Evolutionary conservation across 163 green algal genomes (phyloP), one percentile per base, ranked within the genome.

Genomic region (Chlorella variabilis): DNA sequence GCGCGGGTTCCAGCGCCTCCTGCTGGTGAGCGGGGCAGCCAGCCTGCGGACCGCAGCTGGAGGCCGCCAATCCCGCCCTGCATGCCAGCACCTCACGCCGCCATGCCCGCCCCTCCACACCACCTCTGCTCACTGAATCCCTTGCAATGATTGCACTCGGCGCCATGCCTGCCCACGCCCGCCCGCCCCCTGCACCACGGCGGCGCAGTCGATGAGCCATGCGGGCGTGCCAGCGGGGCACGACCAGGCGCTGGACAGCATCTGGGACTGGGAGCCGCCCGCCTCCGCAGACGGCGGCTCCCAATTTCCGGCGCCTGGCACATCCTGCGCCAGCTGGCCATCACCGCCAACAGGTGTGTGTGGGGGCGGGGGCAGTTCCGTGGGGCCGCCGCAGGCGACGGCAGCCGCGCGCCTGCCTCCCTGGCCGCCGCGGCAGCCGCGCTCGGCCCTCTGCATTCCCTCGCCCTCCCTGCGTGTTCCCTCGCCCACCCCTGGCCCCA

Each of bases 211-310:
- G 15, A 62, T 68, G 42, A 48, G 49, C 20, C 33, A 48, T 49
- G 34, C 54, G 8, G 48, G 29, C 20, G 29, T 59, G 34, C 33
- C 20, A 5, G 18, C 31, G 1, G 34, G 25, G 2, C 39, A 23
- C 5, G 15, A 38, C 27, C 15, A 63, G 31, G 62, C 39, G 65
- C 48, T 71, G 41, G 34, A 61, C 23, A 66, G 29, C 20, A 80
- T 87, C 25, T 87, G 83, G 83, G 76, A 87, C 13, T 87, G 77
- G 77, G 70, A 82, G 62, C 83, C 83, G 17, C 48, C 61, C 6
- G 15, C 13, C 2, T 39, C 38, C 27, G 41, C 63, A 17, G 48
- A 39, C 45, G 29, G 33, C 23, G 25, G 67, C n/a, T n/a, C n/a
- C n/a, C n/a, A n/a, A 39, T 59, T 4, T 62, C 76, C 23, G 31